Percentiles rank a stretch among this genome's conserved stretches.
Conservation (phyloP, 2,329 filamentous ascomycete genomes). For the Xylaria multiplex region DNA sequence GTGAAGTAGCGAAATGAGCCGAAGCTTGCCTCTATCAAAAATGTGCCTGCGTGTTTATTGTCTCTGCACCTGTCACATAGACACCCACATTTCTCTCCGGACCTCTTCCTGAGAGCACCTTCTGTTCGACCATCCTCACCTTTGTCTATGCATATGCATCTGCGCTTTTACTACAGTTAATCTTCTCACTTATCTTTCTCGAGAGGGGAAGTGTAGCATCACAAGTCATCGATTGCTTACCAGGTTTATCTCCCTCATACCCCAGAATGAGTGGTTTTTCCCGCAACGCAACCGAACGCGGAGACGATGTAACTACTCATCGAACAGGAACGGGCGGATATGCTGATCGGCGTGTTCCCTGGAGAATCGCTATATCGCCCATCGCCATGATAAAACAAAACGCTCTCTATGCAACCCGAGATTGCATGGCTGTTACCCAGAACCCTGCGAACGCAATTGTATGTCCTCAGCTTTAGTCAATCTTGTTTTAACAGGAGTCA, state of each 20-base stretch:
- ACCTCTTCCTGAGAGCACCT: neutral
- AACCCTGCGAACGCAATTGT: slow-evolving; percentile 15
- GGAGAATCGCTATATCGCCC: neutral
- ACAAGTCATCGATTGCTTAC: too few relatives aligned
- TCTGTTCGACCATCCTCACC: neutral
- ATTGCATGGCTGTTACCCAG: neutral
- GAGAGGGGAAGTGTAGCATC: too few relatives aligned
- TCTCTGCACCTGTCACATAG: neutral
- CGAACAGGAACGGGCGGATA: neutral
- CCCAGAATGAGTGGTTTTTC: neutral
- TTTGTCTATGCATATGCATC: neutral
- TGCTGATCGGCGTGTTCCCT: neutral
- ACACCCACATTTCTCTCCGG: neutral
- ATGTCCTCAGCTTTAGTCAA: slow-evolving; percentile 1
- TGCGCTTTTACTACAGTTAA: too few relatives aligned
- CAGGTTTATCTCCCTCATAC: too few relatives aligned
- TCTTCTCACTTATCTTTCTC: too few relatives aligned
- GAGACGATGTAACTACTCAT: too few relatives aligned
- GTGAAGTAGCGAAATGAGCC: neutral
- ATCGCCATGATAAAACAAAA: slow-evolving; percentile 16
- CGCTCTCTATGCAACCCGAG: neutral
- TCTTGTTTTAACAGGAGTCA: neutral
- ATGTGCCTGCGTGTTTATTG: neutral
- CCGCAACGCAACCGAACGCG: too few relatives aligned
- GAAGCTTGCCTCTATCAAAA: neutral